A percentile compares a stretch with the other conserved stretches of the same genome.
Evolutionary conservation across 1,139 yeast species (phyloP).

Genomic region (Geotrichum klebahnii): DNA sequence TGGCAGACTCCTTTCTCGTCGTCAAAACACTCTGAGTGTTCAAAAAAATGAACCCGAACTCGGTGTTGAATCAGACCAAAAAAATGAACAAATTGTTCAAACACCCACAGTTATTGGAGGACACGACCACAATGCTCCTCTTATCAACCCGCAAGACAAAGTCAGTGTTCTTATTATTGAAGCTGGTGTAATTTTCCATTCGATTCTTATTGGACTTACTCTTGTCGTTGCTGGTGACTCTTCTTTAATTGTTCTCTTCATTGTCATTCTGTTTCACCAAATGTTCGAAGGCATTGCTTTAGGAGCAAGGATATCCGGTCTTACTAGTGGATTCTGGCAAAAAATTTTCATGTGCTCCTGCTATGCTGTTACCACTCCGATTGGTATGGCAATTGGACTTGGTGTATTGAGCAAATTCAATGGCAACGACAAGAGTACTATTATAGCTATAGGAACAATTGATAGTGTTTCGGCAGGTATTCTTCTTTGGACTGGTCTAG

Average conservation of each 20-base stretch:
- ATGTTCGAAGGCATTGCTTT: constrained; percentile 87
- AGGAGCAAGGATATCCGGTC: constrained; percentile 67
- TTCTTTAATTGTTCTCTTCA: constrained; percentile 60
- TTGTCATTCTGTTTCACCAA: constrained; percentile 84
- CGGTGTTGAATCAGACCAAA: constrained; percentile 10
- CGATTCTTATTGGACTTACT: constrained; percentile 71
- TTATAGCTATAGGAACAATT: constrained; percentile 66
- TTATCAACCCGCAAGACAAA: constrained; percentile 22
- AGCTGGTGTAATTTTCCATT: constrained; percentile 76
- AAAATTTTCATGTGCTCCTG: constrained; percentile 40
- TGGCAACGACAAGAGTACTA: constrained; percentile 52
- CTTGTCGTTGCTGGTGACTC: constrained; percentile 69
- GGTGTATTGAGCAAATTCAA: constrained; percentile 67
- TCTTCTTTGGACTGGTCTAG: constrained; percentile 72
- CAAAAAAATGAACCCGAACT: constrained; percentile 9
- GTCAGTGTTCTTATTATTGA: constrained; percentile 59
- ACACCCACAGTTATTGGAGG: constrained; percentile 14
- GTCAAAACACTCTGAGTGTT: constrained; percentile 15
- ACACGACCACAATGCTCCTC: constrained; percentile 21
- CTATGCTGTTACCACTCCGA: constrained; percentile 69
- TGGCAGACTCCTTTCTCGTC: constrained; percentile 29
- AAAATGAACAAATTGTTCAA: background rate
- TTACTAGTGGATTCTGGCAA: constrained; percentile 4
- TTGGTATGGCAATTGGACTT: constrained; percentile 75
- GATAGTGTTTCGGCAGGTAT: constrained; percentile 81